Percentiles rank a stretch among this genome's conserved stretches.
These are phyloP conservation scores for Penicillium freii DNA, from an alignment of 2,329 filamentous ascomycete genomes.

Conservation along the genomic window DNA sequence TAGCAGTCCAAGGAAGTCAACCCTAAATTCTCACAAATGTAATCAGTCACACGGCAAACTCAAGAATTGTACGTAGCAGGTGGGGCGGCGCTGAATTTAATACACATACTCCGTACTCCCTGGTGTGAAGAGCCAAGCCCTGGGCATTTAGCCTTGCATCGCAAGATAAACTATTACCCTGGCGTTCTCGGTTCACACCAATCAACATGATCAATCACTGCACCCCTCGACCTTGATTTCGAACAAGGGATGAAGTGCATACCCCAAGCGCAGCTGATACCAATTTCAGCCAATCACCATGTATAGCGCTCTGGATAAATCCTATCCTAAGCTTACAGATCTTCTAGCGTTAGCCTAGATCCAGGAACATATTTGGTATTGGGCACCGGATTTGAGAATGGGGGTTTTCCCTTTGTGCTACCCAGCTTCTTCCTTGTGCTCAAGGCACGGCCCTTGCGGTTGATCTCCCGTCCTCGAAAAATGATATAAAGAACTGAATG, in stretches of 20 bases:
- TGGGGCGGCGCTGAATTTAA: background rate
- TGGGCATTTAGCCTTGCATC: slow-evolving; percentile 23
- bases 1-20: background rate
- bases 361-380: background rate
- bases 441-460: slow-evolving; percentile 20
- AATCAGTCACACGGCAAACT: background rate
- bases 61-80: background rate
- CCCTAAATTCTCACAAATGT: background rate
- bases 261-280: slow-evolving; percentile 7
- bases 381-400: background rate
- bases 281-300: slow-evolving; percentile 11
- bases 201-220: slow-evolving; percentile 19
- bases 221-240: slow-evolving; percentile 3
- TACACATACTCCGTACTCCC: no score
- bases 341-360: slow-evolving; percentile 7
- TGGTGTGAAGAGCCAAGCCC: background rate
- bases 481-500: slow-evolving; percentile 3
- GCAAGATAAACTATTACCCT: slow-evolving; percentile 16
- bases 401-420: slow-evolving; percentile 12
- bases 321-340: background rate
- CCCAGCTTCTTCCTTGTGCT: slow-evolving; percentile 8
- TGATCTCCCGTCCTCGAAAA: slow-evolving; percentile 2
- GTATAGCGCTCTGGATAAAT: background rate
- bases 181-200: slow-evolving; percentile 13
- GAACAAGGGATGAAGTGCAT: slow-evolving; percentile 23